A percentile compares a stretch with the other conserved stretches of the same genome.
Conservation (phyloP, 2,329 filamentous ascomycete genomes). For the Thelonectria olida region DNA sequence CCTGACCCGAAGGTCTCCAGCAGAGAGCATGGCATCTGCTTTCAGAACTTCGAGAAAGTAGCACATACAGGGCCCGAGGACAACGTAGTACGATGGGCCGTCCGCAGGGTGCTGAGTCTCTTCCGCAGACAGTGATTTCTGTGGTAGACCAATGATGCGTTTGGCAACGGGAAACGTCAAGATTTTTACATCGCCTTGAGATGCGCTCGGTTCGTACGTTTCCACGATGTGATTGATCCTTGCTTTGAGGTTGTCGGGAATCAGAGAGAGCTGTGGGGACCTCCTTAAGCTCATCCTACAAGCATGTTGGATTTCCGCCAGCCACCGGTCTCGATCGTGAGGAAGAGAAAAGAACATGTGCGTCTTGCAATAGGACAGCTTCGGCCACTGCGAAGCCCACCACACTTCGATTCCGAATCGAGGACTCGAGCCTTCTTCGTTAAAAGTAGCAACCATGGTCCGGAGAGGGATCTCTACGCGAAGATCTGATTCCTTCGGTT, state of each 20-base stretch:
- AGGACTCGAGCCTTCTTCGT: constrained; percentile 58
- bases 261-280: constrained; percentile 46
- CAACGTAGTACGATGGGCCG: constrained; percentile 63
- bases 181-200: constrained; percentile 41
- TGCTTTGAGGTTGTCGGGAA: constrained; percentile 57
- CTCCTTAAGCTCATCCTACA: constrained; percentile 50
- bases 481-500: constrained; percentile 47
- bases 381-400: constrained; percentile 59
- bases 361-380: constrained; percentile 56
- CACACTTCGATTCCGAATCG: constrained; percentile 65
- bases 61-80: constrained; percentile 62
- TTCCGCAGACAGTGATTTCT: constrained; percentile 52
- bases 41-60: constrained; percentile 61
- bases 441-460: constrained; percentile 62
- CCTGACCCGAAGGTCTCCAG: constrained; percentile 58
- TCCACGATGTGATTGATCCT: constrained; percentile 59
- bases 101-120: constrained; percentile 58
- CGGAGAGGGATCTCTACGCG: constrained; percentile 59
- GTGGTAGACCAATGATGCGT: constrained; percentile 51
- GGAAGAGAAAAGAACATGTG: constrained; percentile 60
- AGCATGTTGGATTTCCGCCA: constrained; percentile 56
- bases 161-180: constrained; percentile 63
- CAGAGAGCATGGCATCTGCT: constrained; percentile 51
- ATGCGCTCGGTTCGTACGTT: constrained; percentile 50
- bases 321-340: constrained; percentile 59